Base-by-base conservation (phyloP, 2,329 filamentous ascomycete genomes). In the Hymenoscyphus fructigenus region DNA sequence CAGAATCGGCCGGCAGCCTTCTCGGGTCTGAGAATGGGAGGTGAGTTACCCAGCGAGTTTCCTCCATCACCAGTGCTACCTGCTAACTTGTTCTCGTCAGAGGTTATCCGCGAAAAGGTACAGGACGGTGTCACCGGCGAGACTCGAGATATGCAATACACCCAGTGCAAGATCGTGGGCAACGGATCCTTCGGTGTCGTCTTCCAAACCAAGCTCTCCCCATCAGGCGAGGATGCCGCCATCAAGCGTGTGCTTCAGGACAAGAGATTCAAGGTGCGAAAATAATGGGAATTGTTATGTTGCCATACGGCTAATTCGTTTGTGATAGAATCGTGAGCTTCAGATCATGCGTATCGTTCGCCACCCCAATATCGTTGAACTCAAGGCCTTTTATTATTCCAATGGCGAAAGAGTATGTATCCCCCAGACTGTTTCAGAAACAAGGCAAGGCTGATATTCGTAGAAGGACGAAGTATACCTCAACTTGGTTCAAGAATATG, bases 331-430 rank as follows among this genome's bases (percentile, higher is more conserved):
- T 78, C 93, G 95, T 80, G 95, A 99, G 79, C 86, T 99, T 73
- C 95, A 99, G 79, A 99, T 99, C 78, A 99, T 99, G 95, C 91
- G 95, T 77, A 99, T 99, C 77, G 95, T 99, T 75, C 89, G 94
- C 76, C 95, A 99, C 79, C 95, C 95, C 64, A 99, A 99, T 81
- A 98, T 99, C 75, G 95, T 99, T 67, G 93, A 98, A 79, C 85
- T 99, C 70, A 99, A 99, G 83, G 95, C 95, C 61, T 99, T 99
- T 82, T 99, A 97, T 82, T 99, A 98, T 82, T 97, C 94, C 73
- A 99, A 98, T 77, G 95, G 95, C 76, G 95, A 99, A 80, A 89
- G 95, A 79, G 95, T 99, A 88, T 74, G 85, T 82, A 67, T 65
- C 41, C 60, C 38, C 12, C 55, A 79, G 82, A 53, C 14, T 53